Percentiles rank a stretch among this genome's conserved stretches.
Conservation (phyloP, 1,284 basidiomycete species). For the Sporisorium exsertum region DNA sequence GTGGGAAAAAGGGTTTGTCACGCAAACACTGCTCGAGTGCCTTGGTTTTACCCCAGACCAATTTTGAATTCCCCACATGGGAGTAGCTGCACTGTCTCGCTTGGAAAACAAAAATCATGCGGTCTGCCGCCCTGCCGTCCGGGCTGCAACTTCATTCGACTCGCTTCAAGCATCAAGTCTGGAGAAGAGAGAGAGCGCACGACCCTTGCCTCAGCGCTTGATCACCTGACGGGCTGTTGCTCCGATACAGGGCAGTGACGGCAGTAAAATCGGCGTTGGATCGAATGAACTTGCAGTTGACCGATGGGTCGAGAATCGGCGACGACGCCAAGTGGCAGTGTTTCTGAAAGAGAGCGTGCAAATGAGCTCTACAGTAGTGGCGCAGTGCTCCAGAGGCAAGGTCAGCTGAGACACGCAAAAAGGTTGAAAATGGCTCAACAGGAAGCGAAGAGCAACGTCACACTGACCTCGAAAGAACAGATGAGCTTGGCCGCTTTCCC, state of each 20-base stretch:
- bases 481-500: too few relatives aligned
- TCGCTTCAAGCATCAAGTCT: not conserved
- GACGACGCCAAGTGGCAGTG: too few relatives aligned
- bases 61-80: not conserved
- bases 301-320: not conserved
- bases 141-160: not conserved
- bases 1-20: too few relatives aligned
- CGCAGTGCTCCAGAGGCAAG: too few relatives aligned
- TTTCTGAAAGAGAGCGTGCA: too few relatives aligned
- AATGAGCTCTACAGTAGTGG: too few relatives aligned
- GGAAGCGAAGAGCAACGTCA: too few relatives aligned
- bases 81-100: not conserved
- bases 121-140: not conserved
- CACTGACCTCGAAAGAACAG: too few relatives aligned
- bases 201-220: not conserved
- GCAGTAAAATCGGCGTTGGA: too few relatives aligned
- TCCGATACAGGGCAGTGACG: not conserved
- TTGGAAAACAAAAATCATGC: not conserved
- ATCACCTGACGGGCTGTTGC: not conserved
- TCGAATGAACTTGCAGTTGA: too few relatives aligned
- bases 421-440: too few relatives aligned
- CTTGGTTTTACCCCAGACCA: not conserved
- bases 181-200: too few relatives aligned
- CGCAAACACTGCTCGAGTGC: not conserved
- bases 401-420: constrained; percentile 6